Percentiles rank a stretch among this genome's conserved stretches.
Conservation (phyloP, 306 rosid species). For the Urtica urens region DNA sequence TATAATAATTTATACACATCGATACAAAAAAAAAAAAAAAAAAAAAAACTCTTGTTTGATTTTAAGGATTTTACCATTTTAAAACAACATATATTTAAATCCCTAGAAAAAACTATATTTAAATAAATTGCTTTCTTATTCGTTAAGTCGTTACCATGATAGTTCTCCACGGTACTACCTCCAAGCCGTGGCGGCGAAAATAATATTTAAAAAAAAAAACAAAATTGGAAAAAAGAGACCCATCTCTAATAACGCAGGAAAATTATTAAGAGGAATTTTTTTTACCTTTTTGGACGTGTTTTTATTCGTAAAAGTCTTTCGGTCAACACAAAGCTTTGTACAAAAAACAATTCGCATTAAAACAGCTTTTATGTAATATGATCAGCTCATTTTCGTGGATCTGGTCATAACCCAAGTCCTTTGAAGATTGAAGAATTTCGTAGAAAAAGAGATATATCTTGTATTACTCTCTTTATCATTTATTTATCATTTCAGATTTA, state of each 20-base stretch:
- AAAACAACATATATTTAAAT: too few relatives aligned
- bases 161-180: too few relatives aligned
- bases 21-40: too few relatives aligned
- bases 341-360: neutral
- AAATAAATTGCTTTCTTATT: too few relatives aligned
- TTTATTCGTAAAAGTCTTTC: neutral
- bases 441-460: neutral
- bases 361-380: slow-evolving; percentile 9
- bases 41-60: too few relatives aligned
- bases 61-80: too few relatives aligned
- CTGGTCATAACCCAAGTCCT: slow-evolving; percentile 30
- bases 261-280: neutral
- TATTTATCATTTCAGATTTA: neutral
- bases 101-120: too few relatives aligned
- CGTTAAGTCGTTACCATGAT: slow-evolving; percentile 1
- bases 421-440: slow-evolving; percentile 8
- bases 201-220: neutral
- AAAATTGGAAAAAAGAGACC: neutral
- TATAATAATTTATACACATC: too few relatives aligned
- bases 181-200: slow-evolving; percentile 3
- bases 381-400: slow-evolving; percentile 33
- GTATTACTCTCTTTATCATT: neutral
- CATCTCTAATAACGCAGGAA: neutral
- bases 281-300: slow-evolving; percentile 8
- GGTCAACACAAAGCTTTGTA: slow-evolving; percentile 20